These are phyloP conservation scores for Candida ortonii DNA, from an alignment of 805 yeast genomes.

Conservation along the genomic window DNA sequence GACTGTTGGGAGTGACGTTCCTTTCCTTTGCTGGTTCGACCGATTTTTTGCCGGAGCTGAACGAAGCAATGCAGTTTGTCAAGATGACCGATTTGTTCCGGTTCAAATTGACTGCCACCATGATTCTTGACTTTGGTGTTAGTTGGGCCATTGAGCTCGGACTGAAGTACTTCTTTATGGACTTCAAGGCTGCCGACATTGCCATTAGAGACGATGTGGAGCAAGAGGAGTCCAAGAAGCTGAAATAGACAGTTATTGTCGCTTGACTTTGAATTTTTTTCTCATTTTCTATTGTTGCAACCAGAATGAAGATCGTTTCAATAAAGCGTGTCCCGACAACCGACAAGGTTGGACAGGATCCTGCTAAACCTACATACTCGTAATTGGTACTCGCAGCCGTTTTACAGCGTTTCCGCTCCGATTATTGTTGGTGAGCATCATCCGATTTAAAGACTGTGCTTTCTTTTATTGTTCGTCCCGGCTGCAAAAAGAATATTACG, in stretches of 20 bases:
- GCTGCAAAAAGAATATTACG: too few relatives aligned
- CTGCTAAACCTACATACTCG: too few relatives aligned
- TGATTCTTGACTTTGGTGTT: conserved; percentile 71
- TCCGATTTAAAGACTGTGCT: too few relatives aligned
- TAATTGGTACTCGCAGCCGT: too few relatives aligned
- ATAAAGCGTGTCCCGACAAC: too few relatives aligned
- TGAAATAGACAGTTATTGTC: conserved; percentile 4
- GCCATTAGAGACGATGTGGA: conserved; percentile 45
- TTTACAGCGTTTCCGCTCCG: too few relatives aligned
- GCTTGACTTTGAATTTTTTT: background rate
- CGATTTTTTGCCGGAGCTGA: conserved; percentile 90
- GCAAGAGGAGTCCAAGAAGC: conserved; percentile 11
- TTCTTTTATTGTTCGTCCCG: too few relatives aligned
- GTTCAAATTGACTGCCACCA: conserved; percentile 65
- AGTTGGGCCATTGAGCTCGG: conserved; percentile 75
- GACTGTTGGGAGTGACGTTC: conserved; percentile 84
- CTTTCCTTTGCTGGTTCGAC: conserved; percentile 90
- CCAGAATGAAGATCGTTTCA: too few relatives aligned
- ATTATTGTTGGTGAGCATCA: too few relatives aligned
- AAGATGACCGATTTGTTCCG: conserved; percentile 78
- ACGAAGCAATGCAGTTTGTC: conserved; percentile 88
- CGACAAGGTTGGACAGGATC: too few relatives aligned
- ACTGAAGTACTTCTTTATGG: conserved; percentile 86
- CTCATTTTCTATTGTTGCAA: background rate
- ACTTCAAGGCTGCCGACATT: conserved; percentile 88